Base-by-base conservation (phyloP, 768 basidiomycete species). In the Cyathus striatus region DNA sequence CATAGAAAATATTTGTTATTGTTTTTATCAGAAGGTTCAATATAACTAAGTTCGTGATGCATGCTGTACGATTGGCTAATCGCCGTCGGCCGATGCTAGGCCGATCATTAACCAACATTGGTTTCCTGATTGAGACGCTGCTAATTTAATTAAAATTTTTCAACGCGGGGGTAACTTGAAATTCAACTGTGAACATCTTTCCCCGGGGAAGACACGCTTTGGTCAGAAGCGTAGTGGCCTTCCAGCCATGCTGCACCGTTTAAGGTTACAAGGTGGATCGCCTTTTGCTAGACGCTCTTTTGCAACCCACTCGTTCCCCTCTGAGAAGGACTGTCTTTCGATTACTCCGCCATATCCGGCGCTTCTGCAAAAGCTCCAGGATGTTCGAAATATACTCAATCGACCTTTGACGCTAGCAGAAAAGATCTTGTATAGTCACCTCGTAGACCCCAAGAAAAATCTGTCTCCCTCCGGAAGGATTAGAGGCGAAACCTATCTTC, bases 341-440 rank as follows among this genome's bases (percentile, higher is more conserved):
- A 89, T 96, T 51, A 92, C 83, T 12, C 95, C 94, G 16, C 90
- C 92, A 10, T 98, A 96, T 64, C 47, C 75, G 2, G 61, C 64
- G 30, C 72, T 98, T 26, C 72, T 88, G 24, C 56, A 74, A 51
- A 93, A 85, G 38, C 77, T 96, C 43, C 69, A 76, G 41, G 64
- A 64, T 41, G 89, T 91, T 41, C 80, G 87, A 34, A 59, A 73
- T 42, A 64, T 87, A 35, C 73, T 98, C 51, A 72, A 80, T 51
- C 72, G 83, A 42, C 94, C 93, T 26, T 68, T 99, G 42, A 91
- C 93, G 2, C 73, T 99, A n/a, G 86, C 94, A 17, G 96, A 99
- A 66, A 99, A 99, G 74, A 94, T 98, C 33, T 73, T 99, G 23
- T 98, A 96, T 66, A 85, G 90, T 54, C 96, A 99, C 65, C 69